phyloP scores from a whole-genome alignment of 768 basidiomycete species.

The Tylopilus plumbeoviolaceoides region DNA sequence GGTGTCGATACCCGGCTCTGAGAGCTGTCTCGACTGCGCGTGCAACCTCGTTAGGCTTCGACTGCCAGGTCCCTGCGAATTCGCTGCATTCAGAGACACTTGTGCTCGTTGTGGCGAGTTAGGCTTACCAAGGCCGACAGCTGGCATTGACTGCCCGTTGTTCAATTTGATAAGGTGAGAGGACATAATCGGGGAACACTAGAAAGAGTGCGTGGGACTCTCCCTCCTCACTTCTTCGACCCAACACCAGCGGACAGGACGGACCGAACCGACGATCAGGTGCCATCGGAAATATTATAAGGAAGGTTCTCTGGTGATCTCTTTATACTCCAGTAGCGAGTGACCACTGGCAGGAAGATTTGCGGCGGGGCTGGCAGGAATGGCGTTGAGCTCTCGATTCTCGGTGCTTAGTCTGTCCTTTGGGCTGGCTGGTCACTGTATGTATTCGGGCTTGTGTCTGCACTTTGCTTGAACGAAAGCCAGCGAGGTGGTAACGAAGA shows the following conservation, averaged over 20 bases:
- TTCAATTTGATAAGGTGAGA: constrained; percentile 56
- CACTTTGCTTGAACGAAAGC: neutral
- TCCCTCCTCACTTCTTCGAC: neutral
- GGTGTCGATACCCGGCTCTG: constrained; percentile 74
- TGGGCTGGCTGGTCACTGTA: no score
- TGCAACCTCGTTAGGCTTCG: constrained; percentile 65
- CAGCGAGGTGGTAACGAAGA: no score
- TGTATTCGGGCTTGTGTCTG: no score
- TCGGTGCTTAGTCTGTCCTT: neutral
- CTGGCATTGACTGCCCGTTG: constrained; percentile 52
- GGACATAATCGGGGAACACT: constrained; percentile 25
- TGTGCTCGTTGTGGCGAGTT: constrained; percentile 19
- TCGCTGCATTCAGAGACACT: neutral
- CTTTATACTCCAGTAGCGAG: neutral
- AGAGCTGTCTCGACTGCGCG: constrained; percentile 72
- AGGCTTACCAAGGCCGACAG: constrained; percentile 52
- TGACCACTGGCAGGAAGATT: no score
- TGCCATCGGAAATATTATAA: neutral
- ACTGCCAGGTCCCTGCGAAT: constrained; percentile 73
- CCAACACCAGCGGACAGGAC: constrained; percentile 15
- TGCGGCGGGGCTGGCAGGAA: neutral
- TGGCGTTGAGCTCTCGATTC: neutral
- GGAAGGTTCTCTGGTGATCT: neutral
- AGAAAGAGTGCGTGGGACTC: constrained; percentile 1
- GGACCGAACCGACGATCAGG: constrained; percentile 12